Conservation (phyloP, 78 protist genomes). For the Dictyostelium intermedium region DNA sequence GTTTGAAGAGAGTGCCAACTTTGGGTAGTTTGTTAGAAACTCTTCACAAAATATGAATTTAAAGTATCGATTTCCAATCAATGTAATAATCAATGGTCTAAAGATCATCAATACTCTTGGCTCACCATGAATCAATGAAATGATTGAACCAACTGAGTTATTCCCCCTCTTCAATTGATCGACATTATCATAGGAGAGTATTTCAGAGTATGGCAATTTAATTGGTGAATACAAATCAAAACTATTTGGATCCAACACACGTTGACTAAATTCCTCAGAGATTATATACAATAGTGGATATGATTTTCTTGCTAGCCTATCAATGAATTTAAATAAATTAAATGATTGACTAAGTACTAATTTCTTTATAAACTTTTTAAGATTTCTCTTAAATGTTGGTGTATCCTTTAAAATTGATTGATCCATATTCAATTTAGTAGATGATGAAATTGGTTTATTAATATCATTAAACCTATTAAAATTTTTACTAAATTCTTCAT, state of each 20-base stretch:
- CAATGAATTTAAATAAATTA: slow-evolving; percentile 13
- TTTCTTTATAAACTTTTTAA: background rate
- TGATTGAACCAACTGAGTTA: background rate
- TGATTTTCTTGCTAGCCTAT: background rate
- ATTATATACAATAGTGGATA: slow-evolving; percentile 39
- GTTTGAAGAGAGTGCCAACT: background rate
- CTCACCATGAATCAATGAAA: background rate
- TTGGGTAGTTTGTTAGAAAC: slow-evolving; percentile 10
- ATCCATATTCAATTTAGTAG: background rate
- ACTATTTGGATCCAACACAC: background rate
- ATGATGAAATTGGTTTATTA: background rate
- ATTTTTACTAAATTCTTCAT: background rate
- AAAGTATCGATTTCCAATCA: slow-evolving; percentile 38
- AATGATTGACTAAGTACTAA: background rate
- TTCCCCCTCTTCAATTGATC: background rate
- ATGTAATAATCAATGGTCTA: slow-evolving; percentile 24
- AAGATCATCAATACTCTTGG: background rate
- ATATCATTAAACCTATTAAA: background rate
- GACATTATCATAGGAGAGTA: background rate
- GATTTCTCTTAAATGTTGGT: background rate
- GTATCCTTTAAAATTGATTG: background rate
- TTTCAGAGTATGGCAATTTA: slow-evolving; percentile 14
- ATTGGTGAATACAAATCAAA: slow-evolving; percentile 19
- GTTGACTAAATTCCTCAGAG: slow-evolving; percentile 33
- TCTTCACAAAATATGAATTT: slow-evolving; percentile 50